A percentile compares a stretch with the other conserved stretches of the same genome.
These are phyloP conservation scores for Hanseniaspora vineae DNA, from an alignment of 805 yeast genomes.

Conservation along the genomic window DNA sequence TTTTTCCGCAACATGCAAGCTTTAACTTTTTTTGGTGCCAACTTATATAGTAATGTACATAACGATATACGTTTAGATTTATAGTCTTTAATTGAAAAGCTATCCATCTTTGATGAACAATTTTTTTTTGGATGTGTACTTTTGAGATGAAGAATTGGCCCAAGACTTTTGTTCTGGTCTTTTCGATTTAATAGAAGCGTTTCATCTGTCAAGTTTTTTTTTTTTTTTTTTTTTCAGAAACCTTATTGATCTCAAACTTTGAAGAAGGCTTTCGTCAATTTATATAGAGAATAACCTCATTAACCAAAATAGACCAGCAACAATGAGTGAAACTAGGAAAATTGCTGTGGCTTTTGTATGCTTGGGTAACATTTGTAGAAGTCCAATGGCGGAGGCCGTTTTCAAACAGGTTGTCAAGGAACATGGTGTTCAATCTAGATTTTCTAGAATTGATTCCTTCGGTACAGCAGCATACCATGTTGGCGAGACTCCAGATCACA, in stretches of 20 bases:
- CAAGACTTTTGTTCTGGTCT: no score
- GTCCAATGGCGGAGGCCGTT: constrained; percentile 97
- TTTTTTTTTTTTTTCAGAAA: background rate
- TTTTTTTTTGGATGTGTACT: no score
- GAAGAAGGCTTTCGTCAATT: no score
- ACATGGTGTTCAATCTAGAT: constrained; percentile 27
- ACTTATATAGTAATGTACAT: no score
- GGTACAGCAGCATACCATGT: constrained; percentile 80
- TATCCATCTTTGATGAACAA: no score
- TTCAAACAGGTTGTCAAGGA: constrained; percentile 52
- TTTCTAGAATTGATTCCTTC: constrained; percentile 62
- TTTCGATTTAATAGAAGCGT: no score
- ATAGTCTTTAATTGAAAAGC: no score
- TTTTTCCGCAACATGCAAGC: background rate
- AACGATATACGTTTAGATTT: no score
- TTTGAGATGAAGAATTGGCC: no score
- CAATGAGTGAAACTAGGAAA: constrained; percentile 10
- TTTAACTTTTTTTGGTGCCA: no score
- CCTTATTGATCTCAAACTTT: background rate
- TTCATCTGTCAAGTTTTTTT: background rate
- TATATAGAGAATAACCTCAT: no score
- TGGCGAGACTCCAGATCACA: constrained; percentile 71
- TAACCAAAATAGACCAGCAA: no score
- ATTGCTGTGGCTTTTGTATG: constrained; percentile 80
- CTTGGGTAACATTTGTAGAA: constrained; percentile 83